Percentiles rank a stretch among this genome's conserved stretches.
phyloP scores from a whole-genome alignment of 768 basidiomycete species.

The Phaeotremella skinneri region DNA sequence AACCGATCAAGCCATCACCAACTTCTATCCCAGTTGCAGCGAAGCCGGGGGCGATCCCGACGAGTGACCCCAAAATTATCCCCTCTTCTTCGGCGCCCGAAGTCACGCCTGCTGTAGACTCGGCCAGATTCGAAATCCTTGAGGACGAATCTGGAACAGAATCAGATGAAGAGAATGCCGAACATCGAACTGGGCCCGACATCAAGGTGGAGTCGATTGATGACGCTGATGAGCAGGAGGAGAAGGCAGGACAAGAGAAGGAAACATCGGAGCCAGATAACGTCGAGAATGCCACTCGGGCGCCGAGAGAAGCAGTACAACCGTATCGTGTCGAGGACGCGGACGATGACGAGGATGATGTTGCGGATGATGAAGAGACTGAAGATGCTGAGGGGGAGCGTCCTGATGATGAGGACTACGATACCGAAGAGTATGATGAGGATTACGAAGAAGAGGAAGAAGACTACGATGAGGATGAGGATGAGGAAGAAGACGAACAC shows the following conservation, averaged over 20 bases:
- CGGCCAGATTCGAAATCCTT: too few relatives aligned
- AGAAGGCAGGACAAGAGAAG: neutral
- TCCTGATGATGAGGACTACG: slow-evolving; percentile 10
- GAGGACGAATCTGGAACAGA: too few relatives aligned
- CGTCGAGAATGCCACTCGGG: too few relatives aligned
- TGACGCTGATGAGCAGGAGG: slow-evolving; percentile 11
- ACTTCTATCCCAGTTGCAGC: neutral
- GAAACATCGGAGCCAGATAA: slow-evolving; percentile 1
- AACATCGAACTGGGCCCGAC: too few relatives aligned
- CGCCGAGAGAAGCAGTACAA: neutral
- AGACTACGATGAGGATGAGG: slow-evolving; percentile 14
- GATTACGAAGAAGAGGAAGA: slow-evolving; percentile 21
- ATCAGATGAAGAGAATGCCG: too few relatives aligned
- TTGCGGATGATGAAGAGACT: slow-evolving; percentile 15
- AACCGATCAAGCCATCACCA: neutral
- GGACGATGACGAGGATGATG: slow-evolving; percentile 16
- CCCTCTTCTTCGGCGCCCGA: neutral
- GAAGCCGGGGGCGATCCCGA: neutral
- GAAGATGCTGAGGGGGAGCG: slow-evolving; percentile 13
- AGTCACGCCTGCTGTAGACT: too few relatives aligned
- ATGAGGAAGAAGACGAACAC: slow-evolving; percentile 14
- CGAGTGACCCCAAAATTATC: too few relatives aligned
- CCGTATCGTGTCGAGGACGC: slow-evolving; percentile 5
- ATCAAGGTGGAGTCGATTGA: neutral
- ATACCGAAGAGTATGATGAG: slow-evolving; percentile 17